Evolutionary conservation across 495 filamentous ascomycete species (phyloP), one percentile per base, ranked within the genome.

Genomic region (Penicillium cinerascens): DNA sequence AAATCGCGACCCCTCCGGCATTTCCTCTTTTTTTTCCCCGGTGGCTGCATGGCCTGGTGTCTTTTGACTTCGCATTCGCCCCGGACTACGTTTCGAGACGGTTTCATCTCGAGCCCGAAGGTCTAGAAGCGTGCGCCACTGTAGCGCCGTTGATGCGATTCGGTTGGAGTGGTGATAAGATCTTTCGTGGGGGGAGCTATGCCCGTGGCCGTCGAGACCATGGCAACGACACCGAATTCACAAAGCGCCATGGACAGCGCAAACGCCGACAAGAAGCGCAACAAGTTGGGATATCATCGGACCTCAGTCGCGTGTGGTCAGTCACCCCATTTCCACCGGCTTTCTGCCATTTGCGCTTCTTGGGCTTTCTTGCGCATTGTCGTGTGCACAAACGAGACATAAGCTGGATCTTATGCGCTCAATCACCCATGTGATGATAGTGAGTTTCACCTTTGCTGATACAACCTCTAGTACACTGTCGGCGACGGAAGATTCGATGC

Each of bases 251-350:
- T 70, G 70, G 75, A 71, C 54, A 61, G 61, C 42, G 69, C 73
- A 42, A 66, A 61, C 55, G n/a, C n/a, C n/a, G 92, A 96, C 62
- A 96, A 93, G 73, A 87, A 88, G 68, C 86, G 93, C 60, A 98
- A 97, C 68, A 97, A 95, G 72, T 78, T 98, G 47, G 93, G 93
- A 26, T 98, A 98, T 69, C 92, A 97, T 77, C 86, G 93, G 51
- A 97, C 91, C 33, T 95, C 93, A 49, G 90, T 97, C 67, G 93
- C 93, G 58, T 98, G 93, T 79, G 88, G 93, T 98, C 80, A 84
- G 91, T 85, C 48, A 38, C 36, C 45, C 18, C 16, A 22, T 47
- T 21, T 29, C 33, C 36, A 39, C 29, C 15, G 21, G 46, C 36
- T 25, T 20, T 35, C 16, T 48, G 13, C 17, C 40, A 35, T 42